phyloP scores from a whole-genome alignment of 2,329 filamentous ascomycete genomes.

The Aquanectria penicillioides region DNA sequence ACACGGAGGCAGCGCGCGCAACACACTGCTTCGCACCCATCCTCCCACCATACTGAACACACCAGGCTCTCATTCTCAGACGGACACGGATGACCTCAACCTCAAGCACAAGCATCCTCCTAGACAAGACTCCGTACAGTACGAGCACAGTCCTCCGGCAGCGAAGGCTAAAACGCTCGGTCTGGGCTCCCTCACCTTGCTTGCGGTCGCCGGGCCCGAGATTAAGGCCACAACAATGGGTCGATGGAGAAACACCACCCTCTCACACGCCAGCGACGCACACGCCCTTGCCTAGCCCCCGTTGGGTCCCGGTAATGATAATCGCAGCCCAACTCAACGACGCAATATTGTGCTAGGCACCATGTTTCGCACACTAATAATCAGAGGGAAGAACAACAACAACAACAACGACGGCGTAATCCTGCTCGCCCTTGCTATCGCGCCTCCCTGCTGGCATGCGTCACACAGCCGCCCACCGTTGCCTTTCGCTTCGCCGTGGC shows the following conservation, averaged over 20 bases:
- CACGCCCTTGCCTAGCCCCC: conserved; percentile 31
- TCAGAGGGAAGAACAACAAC: conserved; percentile 28
- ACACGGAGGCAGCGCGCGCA: too few species aligned
- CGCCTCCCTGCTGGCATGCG: conserved; percentile 37
- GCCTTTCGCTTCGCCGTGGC: conserved; percentile 2
- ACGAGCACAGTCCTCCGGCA: conserved; percentile 18
- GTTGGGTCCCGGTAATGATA: conserved; percentile 37
- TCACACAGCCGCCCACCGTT: conserved; percentile 35
- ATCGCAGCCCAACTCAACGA: conserved; percentile 40
- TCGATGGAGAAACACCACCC: conserved; percentile 30
- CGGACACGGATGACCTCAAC: background rate
- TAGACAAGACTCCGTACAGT: conserved; percentile 33
- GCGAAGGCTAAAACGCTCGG: conserved; percentile 37
- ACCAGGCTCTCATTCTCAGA: conserved; percentile 2
- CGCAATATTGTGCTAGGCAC: conserved; percentile 38
- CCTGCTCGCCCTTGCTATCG: conserved; percentile 31
- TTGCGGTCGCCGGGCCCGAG: conserved; percentile 35
- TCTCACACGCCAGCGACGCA: conserved; percentile 20
- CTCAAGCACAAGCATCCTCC: conserved; percentile 5
- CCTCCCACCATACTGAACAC: background rate
- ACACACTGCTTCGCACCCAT: too few species aligned
- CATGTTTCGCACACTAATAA: conserved; percentile 43
- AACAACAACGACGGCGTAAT: conserved; percentile 12
- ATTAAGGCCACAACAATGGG: conserved; percentile 42
- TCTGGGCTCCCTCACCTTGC: conserved; percentile 41